A percentile compares a stretch with the other conserved stretches of the same genome.
Evolutionary conservation across 2,329 filamentous ascomycete genomes (phyloP).

Genomic region (Apiospora kogelbergensis): DNA sequence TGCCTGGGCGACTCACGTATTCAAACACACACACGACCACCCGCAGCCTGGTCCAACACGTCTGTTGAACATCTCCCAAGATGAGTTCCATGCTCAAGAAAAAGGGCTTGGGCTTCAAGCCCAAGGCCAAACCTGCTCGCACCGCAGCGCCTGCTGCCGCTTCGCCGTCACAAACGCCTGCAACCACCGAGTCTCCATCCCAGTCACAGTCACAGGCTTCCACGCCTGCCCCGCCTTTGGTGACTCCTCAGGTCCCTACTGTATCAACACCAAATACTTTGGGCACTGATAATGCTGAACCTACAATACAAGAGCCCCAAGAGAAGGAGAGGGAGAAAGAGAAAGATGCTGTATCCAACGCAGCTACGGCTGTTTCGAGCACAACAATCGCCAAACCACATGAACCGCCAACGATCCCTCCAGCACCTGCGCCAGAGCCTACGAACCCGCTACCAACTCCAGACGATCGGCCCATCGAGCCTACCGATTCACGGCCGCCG

Average conservation of each 20-base stretch:
- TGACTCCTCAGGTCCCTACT: neutral
- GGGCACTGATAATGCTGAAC: neutral
- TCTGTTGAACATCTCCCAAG: conserved; percentile 27
- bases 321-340: neutral
- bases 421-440: neutral
- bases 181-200: conserved; percentile 21
- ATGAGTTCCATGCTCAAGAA: conserved; percentile 73
- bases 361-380: neutral
- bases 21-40: neutral
- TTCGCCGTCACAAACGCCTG: conserved; percentile 29
- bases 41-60: neutral
- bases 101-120: conserved; percentile 64
- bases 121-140: conserved; percentile 62
- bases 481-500: neutral
- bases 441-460: neutral
- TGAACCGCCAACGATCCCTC: neutral
- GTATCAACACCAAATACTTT: neutral
- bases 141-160: conserved; percentile 45
- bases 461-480: neutral
- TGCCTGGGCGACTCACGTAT: neutral
- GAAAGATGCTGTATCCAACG: neutral
- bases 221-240: conserved; percentile 19
- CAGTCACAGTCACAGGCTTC: conserved; percentile 22
- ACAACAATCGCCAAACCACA: neutral
- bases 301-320: neutral